phyloP scores from a whole-genome alignment of 2,329 filamentous ascomycete species.

The Fusarium albidum region DNA sequence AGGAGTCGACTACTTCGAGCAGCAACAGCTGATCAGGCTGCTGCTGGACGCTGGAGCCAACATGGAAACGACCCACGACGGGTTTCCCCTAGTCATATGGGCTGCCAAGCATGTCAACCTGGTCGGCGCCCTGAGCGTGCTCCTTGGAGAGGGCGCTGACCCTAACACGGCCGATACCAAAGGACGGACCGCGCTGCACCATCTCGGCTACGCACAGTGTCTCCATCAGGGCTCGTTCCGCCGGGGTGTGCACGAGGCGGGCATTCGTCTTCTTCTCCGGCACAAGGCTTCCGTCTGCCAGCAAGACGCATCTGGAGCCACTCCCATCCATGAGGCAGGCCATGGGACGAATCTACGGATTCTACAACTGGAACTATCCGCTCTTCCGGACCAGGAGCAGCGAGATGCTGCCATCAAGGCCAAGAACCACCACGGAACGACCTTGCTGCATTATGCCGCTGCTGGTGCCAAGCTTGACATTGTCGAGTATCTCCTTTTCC shows the following conservation, averaged over 20 bases:
- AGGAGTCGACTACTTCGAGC: conserved; percentile 22
- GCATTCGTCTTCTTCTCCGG: conserved; percentile 30
- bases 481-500: conserved; percentile 27
- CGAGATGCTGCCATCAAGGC: conserved; percentile 7
- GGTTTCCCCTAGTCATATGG: too few relatives aligned
- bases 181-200: conserved; percentile 32
- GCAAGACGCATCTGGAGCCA: conserved; percentile 33
- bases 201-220: too few relatives aligned
- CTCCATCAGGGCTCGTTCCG: too few relatives aligned
- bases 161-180: conserved; percentile 23
- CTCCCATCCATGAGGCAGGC: conserved; percentile 33
- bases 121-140: conserved; percentile 28
- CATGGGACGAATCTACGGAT: conserved; percentile 20
- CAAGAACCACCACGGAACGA: conserved; percentile 35
- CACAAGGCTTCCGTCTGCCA: conserved; percentile 24
- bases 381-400: conserved; percentile 1
- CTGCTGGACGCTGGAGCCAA: conserved; percentile 35
- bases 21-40: conserved; percentile 26
- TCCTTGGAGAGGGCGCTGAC: conserved; percentile 40
- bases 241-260: too few relatives aligned
- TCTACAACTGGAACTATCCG: conserved; percentile 34
- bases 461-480: conserved; percentile 33
- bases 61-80: too few relatives aligned
- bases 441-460: conserved; percentile 41
- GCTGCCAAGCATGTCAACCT: conserved; percentile 13